Evolutionary conservation across 306 rosid species (phyloP).

Genomic region (Vicia villosa): DNA sequence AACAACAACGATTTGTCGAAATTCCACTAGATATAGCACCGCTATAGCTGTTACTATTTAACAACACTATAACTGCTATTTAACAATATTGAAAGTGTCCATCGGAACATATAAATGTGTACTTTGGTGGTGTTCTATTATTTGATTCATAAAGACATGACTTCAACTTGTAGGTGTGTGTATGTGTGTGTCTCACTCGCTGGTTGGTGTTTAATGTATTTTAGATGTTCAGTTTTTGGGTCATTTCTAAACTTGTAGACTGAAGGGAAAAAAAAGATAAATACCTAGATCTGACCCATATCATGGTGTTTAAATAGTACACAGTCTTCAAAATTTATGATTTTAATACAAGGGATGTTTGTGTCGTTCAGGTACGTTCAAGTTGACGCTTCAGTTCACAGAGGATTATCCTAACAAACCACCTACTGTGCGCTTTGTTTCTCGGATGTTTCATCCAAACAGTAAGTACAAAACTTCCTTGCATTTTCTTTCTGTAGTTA

Average conservation of each 20-base stretch:
- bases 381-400: slow-evolving; percentile 84
- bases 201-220: slow-evolving; percentile 18
- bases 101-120: not conserved
- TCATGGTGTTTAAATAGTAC: slow-evolving; percentile 17
- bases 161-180: not conserved
- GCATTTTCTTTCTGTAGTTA: slow-evolving; percentile 13
- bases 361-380: slow-evolving; percentile 80
- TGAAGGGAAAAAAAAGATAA: not conserved
- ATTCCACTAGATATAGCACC: not conserved
- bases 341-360: slow-evolving; percentile 17
- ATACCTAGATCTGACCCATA: not conserved
- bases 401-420: slow-evolving; percentile 99
- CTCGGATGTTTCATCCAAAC: slow-evolving; percentile 98
- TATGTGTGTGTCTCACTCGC: not conserved
- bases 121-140: slow-evolving; percentile 12
- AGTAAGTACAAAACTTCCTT: slow-evolving; percentile 60
- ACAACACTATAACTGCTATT: not conserved
- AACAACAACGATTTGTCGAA: not conserved
- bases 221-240: slow-evolving; percentile 1
- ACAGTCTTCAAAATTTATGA: not conserved
- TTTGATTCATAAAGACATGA: not conserved
- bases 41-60: not conserved
- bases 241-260: slow-evolving; percentile 3
- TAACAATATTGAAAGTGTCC: not conserved
- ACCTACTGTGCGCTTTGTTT: slow-evolving; percentile 92